phyloP scores from a whole-genome alignment of 352 stramenopile genomes.

The Phytophthora ohioensis region DNA sequence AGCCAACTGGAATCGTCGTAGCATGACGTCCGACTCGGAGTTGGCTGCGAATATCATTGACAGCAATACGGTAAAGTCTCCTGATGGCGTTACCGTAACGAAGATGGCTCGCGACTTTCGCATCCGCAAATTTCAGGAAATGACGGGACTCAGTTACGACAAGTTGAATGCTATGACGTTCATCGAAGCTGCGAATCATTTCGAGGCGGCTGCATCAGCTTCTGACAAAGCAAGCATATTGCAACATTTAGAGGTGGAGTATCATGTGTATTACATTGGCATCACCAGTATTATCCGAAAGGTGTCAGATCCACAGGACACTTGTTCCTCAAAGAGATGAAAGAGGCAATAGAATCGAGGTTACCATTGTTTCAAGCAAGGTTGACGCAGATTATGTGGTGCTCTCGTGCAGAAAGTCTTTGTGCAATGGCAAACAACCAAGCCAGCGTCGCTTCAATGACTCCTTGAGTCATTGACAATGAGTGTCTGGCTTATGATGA shows the following conservation, averaged over 20 bases:
- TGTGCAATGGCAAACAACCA: no score
- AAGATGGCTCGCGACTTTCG: constrained; percentile 59
- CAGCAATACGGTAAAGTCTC: constrained; percentile 17
- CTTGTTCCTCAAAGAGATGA: not conserved
- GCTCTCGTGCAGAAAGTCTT: no score
- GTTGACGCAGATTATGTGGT: no score
- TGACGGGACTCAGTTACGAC: constrained; percentile 46
- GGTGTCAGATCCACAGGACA: constrained; percentile 14
- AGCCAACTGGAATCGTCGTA: constrained; percentile 61
- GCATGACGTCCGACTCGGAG: constrained; percentile 59
- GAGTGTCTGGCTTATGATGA: no score
- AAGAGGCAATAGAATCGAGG: not conserved
- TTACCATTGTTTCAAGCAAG: not conserved
- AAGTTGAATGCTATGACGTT: constrained; percentile 59
- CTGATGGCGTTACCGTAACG: constrained; percentile 39
- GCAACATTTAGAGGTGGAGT: constrained; percentile 14
- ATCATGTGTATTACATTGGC: constrained; percentile 14
- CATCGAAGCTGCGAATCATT: constrained; percentile 41
- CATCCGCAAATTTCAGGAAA: constrained; percentile 66
- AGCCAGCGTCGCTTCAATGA: no score
- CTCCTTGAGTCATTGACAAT: no score
- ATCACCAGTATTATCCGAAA: constrained; percentile 7
- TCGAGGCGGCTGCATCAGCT: constrained; percentile 36
- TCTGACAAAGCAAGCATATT: constrained; percentile 33
- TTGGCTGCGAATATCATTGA: constrained; percentile 61